phyloP scores from a whole-genome alignment of 345 rosid species.

The Populus euphratica region DNA sequence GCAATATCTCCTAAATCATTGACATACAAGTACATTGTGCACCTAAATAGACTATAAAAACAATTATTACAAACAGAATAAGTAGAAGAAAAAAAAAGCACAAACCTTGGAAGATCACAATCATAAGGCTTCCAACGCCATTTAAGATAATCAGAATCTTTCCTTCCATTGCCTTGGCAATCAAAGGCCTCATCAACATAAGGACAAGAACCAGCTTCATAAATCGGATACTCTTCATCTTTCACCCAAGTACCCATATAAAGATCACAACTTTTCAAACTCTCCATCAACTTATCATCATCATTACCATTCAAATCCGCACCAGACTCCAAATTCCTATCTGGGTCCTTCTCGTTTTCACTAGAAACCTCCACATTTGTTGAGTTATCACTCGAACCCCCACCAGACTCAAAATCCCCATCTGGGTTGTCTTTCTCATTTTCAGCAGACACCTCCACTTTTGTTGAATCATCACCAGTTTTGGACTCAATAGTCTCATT shows the following conservation, averaged over 20 bases:
- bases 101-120: slow-evolving; percentile 88
- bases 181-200: slow-evolving; percentile 85
- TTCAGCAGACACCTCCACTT: neutral
- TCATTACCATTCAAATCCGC: neutral
- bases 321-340: slow-evolving; percentile 3
- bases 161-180: slow-evolving; percentile 78
- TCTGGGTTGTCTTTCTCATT: neutral
- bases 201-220: slow-evolving; percentile 79
- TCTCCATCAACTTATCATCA: slow-evolving; percentile 14
- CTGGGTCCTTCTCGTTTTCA: neutral
- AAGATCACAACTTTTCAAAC: slow-evolving; percentile 57
- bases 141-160: slow-evolving; percentile 59
- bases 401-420: neutral
- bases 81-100: neutral
- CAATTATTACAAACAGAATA: neutral
- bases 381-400: neutral
- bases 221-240: slow-evolving; percentile 64
- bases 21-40: neutral
- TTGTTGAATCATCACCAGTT: neutral
- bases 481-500: slow-evolving; percentile 3
- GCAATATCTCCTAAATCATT: neutral
- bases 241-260: slow-evolving; percentile 73
- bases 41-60: neutral
- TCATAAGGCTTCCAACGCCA: slow-evolving; percentile 95
- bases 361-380: neutral